Base-by-base conservation (phyloP, 1,284 basidiomycete genomes). In the Caloboletus firmus region DNA sequence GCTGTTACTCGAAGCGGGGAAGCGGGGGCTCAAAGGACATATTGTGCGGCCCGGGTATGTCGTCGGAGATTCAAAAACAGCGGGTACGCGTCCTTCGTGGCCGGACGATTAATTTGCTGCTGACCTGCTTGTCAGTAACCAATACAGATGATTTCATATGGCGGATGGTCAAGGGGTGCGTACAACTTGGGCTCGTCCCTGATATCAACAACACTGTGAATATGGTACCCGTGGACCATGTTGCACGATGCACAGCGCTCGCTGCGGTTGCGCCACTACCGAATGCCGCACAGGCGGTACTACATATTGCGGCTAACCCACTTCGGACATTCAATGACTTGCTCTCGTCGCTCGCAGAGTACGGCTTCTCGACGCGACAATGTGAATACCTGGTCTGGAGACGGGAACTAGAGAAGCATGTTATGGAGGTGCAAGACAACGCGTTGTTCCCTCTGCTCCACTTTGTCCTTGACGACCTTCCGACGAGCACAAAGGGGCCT, bases 91-190 rank as follows among this genome's bases (percentile, higher is more conserved):
- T 47, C 26, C 52, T 51, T 37, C n/a, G 51, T 45, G 5, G 22
- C 45, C 9, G 39, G 49, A 40, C 53, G 34, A 36, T 48, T 45
- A 2, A 31, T 48, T 52, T 58, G 41, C 52, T 51, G 47, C 52
- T 65, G 51, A 67, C 31, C 9, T n/a, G 15, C 9, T 22, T 31
- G 15, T 26, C 36, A 87, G 95, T 98, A 3, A 98, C 95, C 28
- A 99, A 99, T 75, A 99, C 97, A 35, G 97, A 99, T 66, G 97
- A 99, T 73, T 99, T 99, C 74, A 83, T 99, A 52, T 98, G 96
- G 95, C 85, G 97, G 20, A 79, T 99, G 69, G 93, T 98, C 69
- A 99, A 99, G 74, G 97, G 97, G 24, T 98, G 95, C 69, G 82
- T 97, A 45, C 97, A 99, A 72, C 86, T 99, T 7, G 96, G 96